A percentile compares a stretch with the other conserved stretches of the same genome.
These are phyloP conservation scores for Apiospora sp. DNA, from an alignment of 2,329 filamentous ascomycete species.

Conservation along the genomic window DNA sequence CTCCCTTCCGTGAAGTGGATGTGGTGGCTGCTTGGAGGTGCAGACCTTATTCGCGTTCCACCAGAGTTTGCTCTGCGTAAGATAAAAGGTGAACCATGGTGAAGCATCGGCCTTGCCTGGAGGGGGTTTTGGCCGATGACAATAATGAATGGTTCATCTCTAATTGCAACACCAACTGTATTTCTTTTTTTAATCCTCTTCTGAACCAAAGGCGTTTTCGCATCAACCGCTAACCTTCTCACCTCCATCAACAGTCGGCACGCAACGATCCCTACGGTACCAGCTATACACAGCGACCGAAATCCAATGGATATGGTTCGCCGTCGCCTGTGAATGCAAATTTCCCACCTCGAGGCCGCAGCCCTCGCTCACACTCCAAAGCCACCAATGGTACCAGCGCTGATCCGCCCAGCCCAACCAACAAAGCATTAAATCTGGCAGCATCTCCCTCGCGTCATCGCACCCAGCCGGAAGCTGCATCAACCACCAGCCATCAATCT, in stretches of 20 bases:
- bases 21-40: conserved; percentile 18
- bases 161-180: conserved; percentile 21
- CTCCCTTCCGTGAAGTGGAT: conserved; percentile 10
- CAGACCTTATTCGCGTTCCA: conserved; percentile 23
- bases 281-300: conserved; percentile 50
- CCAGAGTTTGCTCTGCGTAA: conserved; percentile 24
- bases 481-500: conserved; percentile 33
- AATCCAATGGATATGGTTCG: conserved; percentile 43
- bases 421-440: conserved; percentile 41
- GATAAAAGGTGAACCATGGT: conserved; percentile 28
- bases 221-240: conserved; percentile 30
- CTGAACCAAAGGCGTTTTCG: neutral
- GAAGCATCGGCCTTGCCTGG: conserved; percentile 19
- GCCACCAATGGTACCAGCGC: conserved; percentile 38
- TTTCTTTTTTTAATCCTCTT: conserved; percentile 22
- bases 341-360: conserved; percentile 39
- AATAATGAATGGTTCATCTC: conserved; percentile 15
- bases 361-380: conserved; percentile 44
- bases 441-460: conserved; percentile 41
- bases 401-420: conserved; percentile 39
- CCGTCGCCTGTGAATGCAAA: conserved; percentile 41
- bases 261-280: conserved; percentile 53
- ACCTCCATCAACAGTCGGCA: conserved; percentile 48
- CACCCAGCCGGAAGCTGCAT: conserved; percentile 31
- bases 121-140: conserved; percentile 13